Base-by-base conservation (phyloP, 345 rosid genomes). In the Syzygium grande region DNA sequence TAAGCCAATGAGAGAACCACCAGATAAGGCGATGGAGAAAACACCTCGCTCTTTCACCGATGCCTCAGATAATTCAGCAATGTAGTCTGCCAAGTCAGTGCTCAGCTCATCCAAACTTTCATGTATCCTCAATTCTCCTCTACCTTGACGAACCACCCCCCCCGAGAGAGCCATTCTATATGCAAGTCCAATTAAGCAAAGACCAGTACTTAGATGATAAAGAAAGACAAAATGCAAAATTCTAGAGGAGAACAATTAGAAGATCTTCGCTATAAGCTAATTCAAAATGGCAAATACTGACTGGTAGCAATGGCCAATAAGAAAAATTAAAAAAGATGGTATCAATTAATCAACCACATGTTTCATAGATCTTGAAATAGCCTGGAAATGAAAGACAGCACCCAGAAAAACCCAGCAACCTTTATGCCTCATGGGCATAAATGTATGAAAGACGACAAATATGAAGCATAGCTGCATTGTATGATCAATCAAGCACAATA, bases 21-120 rank as follows among this genome's bases (percentile, higher is more conserved):
- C 99, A 59, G 98, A 96, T 84, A 97, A 90, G 78, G 95, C 99
- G 89, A 96, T 92, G 89, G 97, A 94, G 93, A 96, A 95, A 87
- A 91, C 93, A 11, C 97, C 98, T 68, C 97, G 92, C 55, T 97
- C 98, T 92, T 95, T 95, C 87, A 95, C 97, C 0, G 95, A 95
- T 27, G 94, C 94, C 91, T 97, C 98, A 43, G 98, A 97, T 88
- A 96, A 86, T 87, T 94, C 96, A 87, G 97, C 97, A 92, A 96
- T 91, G 89, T 94, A 95, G 88, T 95, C 98, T 27, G 95, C 99
- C 93, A 97, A 95, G 91, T 91, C 96, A 30, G 94, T 93, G 90
- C 92, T 91, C 84, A 97, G 94, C 89, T 97, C 98, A 78, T 94
- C 96, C 86, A 87, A 86, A 92, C 87, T 91, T 91, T 97, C 99